Evolutionary conservation across 768 basidiomycete species (phyloP), one percentile per base, ranked within the genome.

Genomic region (Mycena kentingensis): DNA sequence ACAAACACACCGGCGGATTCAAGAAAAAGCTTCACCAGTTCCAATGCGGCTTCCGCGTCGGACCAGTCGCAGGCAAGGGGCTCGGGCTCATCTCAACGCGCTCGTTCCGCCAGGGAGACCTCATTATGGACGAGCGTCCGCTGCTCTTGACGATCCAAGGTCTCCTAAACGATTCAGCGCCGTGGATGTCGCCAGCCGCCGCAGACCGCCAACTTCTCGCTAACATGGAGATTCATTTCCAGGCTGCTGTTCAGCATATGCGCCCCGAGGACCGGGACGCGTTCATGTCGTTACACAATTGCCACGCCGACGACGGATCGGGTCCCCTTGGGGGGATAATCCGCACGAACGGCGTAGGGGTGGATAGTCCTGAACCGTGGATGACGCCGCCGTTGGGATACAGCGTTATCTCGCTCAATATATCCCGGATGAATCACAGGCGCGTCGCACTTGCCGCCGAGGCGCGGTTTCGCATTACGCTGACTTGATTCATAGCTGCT

Each of bases 291-390:
- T 55, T 73, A n/a, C 46, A 46, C 13, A 70, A 70, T 31, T 54
- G 51, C 29, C 67, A 69, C 27, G 50, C 55, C 12, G 54, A 65
- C 10, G 70, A 71, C 50, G 70, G 70, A 4, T 66, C 64, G 24
- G 70, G 70, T 1, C 70, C 68, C 0, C 48, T 71, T 22, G 25
- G 51, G 11, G 68, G 68, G 3, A 60, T 65, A 6, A 49, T 65
- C 8, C 55, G 69, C 8, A 73, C 70, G 3, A 73, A 71, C 28
- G 65, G 51, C 5, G 56, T 64, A 47, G 52, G 52, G 4, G 18
- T 58, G 4, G 24, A 41, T 18, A 49, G 50, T 24, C 10, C 47
- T 3, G 45, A 50, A 26, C 37, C 57, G 4, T 37, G 46, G 7
- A 44, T 44, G 21, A 55, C 18, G 5, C 50, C n/a, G 8, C 11